Evolutionary conservation across 257 asterid genomes (phyloP), one percentile per base, ranked within the genome.

Genomic region (Solanum medicagineum): DNA sequence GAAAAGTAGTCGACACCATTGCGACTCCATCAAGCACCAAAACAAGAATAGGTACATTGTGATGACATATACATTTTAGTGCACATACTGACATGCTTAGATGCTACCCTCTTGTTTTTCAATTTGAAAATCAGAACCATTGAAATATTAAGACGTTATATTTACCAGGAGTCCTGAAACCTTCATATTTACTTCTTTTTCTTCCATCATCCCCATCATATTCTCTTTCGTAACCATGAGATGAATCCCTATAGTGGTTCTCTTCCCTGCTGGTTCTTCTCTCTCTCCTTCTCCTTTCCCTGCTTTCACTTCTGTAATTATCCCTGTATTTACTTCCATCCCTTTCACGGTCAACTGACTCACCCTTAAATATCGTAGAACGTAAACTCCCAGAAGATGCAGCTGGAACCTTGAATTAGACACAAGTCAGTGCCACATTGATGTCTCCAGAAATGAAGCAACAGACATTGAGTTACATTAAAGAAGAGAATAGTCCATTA

Each of bases 91-190:
- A 26, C 82, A 49, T 24, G 24, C 2, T 51, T 13, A 77, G 26
- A 77, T 53, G 63, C 47, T 51, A 26, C 83, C 83, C 60, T 13
- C 44, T 53, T 79, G 83, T 79, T 79, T 79, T 29, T 24, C 6
- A 79, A 26, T 26, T 53, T 49, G 45, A 53, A 51, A 53, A 79
- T 53, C 83, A 79, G 65, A 51, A 51, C 65, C 42, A 66, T 42
- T 16, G 56, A 29, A 13, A 85, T 45, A 84, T 47, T 83, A 36
- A 81, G 45, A 85, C 81, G 56, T 42, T 47, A 36, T 49, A 83
- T 92, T 84, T 91, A 95, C 99, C 95, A 60, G 97, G 98, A 84
- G 97, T 88, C 62, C 90, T 81, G 51, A 90, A 74, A 83, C 95
- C 88, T 87, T 93, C 96, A 87, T 92, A 87, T 91, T 93, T 94